Evolutionary conservation across 106 monocot species (phyloP).

Genomic region (Chionographis japonica): DNA sequence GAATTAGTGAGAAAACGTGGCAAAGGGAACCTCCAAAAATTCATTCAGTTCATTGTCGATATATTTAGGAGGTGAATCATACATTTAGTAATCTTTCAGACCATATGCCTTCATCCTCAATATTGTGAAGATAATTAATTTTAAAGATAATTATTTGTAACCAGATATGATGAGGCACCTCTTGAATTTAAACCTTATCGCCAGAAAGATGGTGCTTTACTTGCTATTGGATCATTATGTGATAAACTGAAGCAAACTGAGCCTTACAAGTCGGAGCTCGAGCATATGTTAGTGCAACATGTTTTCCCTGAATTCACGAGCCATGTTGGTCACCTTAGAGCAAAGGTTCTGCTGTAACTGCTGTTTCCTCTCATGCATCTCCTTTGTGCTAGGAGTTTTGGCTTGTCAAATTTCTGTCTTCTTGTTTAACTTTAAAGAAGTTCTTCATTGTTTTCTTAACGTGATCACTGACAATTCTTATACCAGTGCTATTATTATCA

Average conservation of each 20-base stretch:
- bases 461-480: too few relatives aligned
- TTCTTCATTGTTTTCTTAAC: too few relatives aligned
- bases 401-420: too few relatives aligned
- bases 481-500: too few relatives aligned
- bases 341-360: conserved; percentile 22
- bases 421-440: too few relatives aligned
- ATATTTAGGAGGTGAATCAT: too few relatives aligned
- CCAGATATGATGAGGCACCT: conserved; percentile 37
- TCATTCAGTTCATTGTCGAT: too few relatives aligned
- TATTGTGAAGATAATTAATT: too few relatives aligned
- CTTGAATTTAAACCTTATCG: conserved; percentile 38
- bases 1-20: conserved; percentile 2
- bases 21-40: background rate
- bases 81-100: too few relatives aligned
- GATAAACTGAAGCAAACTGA: conserved; percentile 53
- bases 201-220: conserved; percentile 57
- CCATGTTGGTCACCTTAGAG: conserved; percentile 45
- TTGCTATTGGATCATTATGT: conserved; percentile 48
- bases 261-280: conserved; percentile 44
- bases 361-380: too few relatives aligned
- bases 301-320: conserved; percentile 47
- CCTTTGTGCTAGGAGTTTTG: too few relatives aligned
- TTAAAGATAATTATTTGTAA: background rate
- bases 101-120: too few relatives aligned
- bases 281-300: conserved; percentile 47